Evolutionary conservation across 2,329 filamentous ascomycete genomes (phyloP).

Genomic region (Aotearoamyces nothofagi): DNA sequence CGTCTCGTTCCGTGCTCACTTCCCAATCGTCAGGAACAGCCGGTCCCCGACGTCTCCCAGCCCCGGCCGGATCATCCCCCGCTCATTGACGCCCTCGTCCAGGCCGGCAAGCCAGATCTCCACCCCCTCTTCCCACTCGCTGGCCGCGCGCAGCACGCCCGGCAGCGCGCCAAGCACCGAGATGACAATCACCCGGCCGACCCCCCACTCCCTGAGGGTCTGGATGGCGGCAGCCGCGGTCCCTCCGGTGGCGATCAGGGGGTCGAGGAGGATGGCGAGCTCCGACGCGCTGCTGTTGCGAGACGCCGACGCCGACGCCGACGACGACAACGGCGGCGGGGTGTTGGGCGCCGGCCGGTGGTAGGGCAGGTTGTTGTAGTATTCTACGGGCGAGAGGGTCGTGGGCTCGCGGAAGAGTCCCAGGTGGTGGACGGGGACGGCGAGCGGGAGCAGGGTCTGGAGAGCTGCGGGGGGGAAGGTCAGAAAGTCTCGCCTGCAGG

Average conservation of each 20-base stretch:
- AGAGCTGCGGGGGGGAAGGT: conserved; percentile 54
- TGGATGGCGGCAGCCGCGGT: conserved; percentile 84
- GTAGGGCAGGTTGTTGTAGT: conserved; percentile 93
- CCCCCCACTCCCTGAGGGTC: conserved; percentile 80
- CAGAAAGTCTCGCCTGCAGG: too few relatives aligned
- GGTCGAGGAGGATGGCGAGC: conserved; percentile 77
- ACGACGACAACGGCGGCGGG: too few relatives aligned
- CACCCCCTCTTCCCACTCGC: conserved; percentile 62
- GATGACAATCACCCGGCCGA: conserved; percentile 64
- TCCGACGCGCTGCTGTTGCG: conserved; percentile 28
- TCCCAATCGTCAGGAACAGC: conserved; percentile 77
- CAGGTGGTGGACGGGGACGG: conserved; percentile 81
- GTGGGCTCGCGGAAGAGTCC: conserved; percentile 85
- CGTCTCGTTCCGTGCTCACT: too few relatives aligned
- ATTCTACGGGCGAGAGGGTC: conserved; percentile 81
- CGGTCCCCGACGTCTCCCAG: conserved; percentile 84
- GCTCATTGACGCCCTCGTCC: conserved; percentile 57
- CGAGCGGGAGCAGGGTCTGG: conserved; percentile 63
- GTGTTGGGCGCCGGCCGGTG: conserved; percentile 32
- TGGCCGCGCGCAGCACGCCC: conserved; percentile 58
- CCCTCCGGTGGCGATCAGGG: conserved; percentile 84
- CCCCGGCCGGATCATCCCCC: conserved; percentile 82
- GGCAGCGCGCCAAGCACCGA: conserved; percentile 57
- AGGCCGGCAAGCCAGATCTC: conserved; percentile 74
- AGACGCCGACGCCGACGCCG: conserved; percentile 18